Evolutionary conservation across 768 basidiomycete genomes (phyloP).

Genomic region (Rhizopogon roseolus): DNA sequence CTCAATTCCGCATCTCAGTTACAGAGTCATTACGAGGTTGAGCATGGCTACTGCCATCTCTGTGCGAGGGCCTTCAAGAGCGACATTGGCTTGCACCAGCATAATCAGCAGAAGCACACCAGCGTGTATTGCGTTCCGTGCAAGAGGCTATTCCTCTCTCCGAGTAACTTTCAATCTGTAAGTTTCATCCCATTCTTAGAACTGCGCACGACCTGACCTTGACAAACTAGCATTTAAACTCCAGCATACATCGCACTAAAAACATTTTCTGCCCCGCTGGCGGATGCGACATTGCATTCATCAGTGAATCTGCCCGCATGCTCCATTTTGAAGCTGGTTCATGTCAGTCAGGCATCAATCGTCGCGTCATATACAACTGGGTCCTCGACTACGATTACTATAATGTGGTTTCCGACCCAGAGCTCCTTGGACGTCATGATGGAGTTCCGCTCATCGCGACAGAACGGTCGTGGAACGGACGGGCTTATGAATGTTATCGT

Average conservation of each 20-base stretch:
- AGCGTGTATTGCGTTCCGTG: constrained; percentile 45
- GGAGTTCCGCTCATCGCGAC: constrained; percentile 23
- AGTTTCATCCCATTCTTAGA: background rate
- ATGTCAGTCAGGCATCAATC: constrained; percentile 47
- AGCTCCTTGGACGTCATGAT: constrained; percentile 37
- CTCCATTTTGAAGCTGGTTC: constrained; percentile 60
- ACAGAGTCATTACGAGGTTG: constrained; percentile 32
- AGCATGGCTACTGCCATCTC: constrained; percentile 38
- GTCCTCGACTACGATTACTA: constrained; percentile 39
- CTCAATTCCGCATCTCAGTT: constrained; percentile 32
- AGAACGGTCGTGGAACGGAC: constrained; percentile 35
- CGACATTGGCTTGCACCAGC: constrained; percentile 38
- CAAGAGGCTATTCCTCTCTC: constrained; percentile 34
- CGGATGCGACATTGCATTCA: constrained; percentile 45
- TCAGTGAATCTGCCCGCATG: constrained; percentile 49
- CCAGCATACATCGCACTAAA: constrained; percentile 41
- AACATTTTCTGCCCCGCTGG: constrained; percentile 32
- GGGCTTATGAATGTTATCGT: constrained; percentile 57
- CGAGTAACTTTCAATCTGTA: constrained; percentile 12
- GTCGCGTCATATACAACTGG: constrained; percentile 28
- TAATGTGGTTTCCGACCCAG: constrained; percentile 51
- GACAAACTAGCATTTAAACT: constrained; percentile 43
- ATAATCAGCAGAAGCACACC: constrained; percentile 38
- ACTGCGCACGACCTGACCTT: background rate
- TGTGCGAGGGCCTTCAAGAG: constrained; percentile 41